Evolutionary conservation across 495 filamentous ascomycete species (phyloP).

Genomic region (Evansstolkia leycettana): DNA sequence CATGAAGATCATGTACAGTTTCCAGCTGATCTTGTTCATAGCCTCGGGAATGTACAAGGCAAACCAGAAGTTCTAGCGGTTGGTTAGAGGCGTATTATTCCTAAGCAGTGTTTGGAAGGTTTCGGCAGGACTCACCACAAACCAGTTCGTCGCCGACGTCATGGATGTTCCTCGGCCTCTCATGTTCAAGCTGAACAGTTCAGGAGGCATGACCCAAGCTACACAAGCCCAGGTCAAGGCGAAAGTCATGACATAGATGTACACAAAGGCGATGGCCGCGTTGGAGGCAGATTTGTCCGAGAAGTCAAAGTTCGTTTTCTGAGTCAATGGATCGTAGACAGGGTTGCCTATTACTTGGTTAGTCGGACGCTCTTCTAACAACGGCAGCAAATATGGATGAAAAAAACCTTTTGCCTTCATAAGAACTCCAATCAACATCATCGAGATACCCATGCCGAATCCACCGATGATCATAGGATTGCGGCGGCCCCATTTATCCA

Average conservation of each 20-base stretch:
- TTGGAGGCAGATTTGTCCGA: slow-evolving; percentile 4
- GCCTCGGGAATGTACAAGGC: slow-evolving; percentile 15
- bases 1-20: slow-evolving; percentile 16
- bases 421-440: slow-evolving; percentile 17
- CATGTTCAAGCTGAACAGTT: slow-evolving; percentile 8
- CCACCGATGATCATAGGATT: slow-evolving; percentile 15
- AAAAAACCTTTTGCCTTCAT: slow-evolving; percentile 19
- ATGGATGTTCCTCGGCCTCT: slow-evolving; percentile 11
- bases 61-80: slow-evolving; percentile 15
- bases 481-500: slow-evolving; percentile 15
- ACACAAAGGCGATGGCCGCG: slow-evolving; percentile 12
- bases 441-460: slow-evolving; percentile 13
- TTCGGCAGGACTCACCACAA: slow-evolving; percentile 11
- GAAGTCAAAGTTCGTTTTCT: slow-evolving; percentile 16
- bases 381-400: no score
- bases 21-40: slow-evolving; percentile 13
- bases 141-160: slow-evolving; percentile 13
- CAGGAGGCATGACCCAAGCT: slow-evolving; percentile 11
- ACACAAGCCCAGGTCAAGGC: slow-evolving; percentile 12
- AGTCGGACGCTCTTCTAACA: no score
- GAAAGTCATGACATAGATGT: slow-evolving; percentile 10
- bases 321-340: slow-evolving; percentile 10
- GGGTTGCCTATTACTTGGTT: slow-evolving; percentile 12
- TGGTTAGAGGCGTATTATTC: neutral
- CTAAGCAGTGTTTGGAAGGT: no score